Base-by-base conservation (phyloP, 169 alveolate genomes). In the Ichthyophthirius multifiliis region DNA sequence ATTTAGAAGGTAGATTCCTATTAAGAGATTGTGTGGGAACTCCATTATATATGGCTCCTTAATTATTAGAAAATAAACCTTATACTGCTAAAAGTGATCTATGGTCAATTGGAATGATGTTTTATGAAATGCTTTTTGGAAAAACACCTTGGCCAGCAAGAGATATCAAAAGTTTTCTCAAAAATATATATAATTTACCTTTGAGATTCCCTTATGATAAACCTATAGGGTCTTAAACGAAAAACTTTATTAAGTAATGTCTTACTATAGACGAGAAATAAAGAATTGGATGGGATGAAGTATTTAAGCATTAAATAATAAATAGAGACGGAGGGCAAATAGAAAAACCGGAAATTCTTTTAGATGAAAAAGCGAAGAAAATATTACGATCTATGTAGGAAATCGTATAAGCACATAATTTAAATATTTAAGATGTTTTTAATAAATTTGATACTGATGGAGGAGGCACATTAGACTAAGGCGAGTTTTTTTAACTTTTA, bases 11-110 rank as follows among this genome's bases (percentile, higher is more conserved):
- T 13, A 76, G 43, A 6, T 47, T 47, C 23, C 39, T 78, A 23
- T 63, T 84, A 45, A 18, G 16, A 12, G 85, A 86, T 7, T 82
- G 71, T 65, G 74, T 82, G 4, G 93, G 93, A 20, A 88, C 90
- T 6, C 93, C 90, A n/a, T 55, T 75, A 1, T 84, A 88, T 16
- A 88, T 88, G 93, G 86, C 93, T 3, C 93, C 93, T n/a, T 75
- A 88, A 80, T 43, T 88, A 3, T 65, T 88, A 37, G 67, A 45
- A 34, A 65, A 74, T 10, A 16, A 73, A 23, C 34, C 43, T 13
- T 88, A 88, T 75, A 34, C 83, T 39, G 64, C 83, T 4, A 83
- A 88, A 82, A 75, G 84, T 63, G 93, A 88, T 75, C 73, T 88
- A 20, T 88, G 93, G 93, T 84, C 90, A 55, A 65, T 88, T 23